These are phyloP conservation scores for Leishmania mexicana DNA, from an alignment of 208 protist species.

Conservation along the genomic window DNA sequence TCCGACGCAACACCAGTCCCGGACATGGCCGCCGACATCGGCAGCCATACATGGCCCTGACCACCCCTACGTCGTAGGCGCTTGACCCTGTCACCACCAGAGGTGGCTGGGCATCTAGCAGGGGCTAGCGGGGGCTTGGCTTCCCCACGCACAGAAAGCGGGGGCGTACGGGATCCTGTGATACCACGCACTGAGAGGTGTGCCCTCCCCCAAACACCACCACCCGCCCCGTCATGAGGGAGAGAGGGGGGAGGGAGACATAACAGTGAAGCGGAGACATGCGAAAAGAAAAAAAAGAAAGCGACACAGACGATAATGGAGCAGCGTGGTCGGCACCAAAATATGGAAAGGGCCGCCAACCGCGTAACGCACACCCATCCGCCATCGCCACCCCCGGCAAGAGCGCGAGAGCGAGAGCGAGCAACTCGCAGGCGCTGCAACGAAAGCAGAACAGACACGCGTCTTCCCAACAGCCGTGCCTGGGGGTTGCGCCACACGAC, in stretches of 20 bases:
- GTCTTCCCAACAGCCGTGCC: too few species aligned
- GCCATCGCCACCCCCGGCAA: not conserved
- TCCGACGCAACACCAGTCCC: not conserved
- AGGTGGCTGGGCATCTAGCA: not conserved
- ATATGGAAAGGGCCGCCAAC: too few species aligned
- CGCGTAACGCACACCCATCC: not conserved
- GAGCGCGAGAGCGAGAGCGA: not conserved
- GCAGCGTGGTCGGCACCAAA: not conserved
- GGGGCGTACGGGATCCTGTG: too few species aligned
- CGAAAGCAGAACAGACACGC: not conserved
- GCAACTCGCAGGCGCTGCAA: not conserved
- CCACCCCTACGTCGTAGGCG: not conserved
- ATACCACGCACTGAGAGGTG: not conserved
- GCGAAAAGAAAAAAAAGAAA: not conserved
- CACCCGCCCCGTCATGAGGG: too few species aligned
- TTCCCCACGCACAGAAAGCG: not conserved
- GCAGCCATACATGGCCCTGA: not conserved
- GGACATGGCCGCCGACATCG: not conserved
- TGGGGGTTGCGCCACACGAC: not conserved
- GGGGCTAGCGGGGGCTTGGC: not conserved
- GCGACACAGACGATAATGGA: not conserved
- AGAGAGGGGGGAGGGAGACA: too few species aligned
- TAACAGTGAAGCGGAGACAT: too few species aligned
- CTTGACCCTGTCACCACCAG: not conserved
- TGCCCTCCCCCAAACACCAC: not conserved